Evolutionary conservation across 495 filamentous ascomycete species (phyloP).

Genomic region (Penicillium argentinense): DNA sequence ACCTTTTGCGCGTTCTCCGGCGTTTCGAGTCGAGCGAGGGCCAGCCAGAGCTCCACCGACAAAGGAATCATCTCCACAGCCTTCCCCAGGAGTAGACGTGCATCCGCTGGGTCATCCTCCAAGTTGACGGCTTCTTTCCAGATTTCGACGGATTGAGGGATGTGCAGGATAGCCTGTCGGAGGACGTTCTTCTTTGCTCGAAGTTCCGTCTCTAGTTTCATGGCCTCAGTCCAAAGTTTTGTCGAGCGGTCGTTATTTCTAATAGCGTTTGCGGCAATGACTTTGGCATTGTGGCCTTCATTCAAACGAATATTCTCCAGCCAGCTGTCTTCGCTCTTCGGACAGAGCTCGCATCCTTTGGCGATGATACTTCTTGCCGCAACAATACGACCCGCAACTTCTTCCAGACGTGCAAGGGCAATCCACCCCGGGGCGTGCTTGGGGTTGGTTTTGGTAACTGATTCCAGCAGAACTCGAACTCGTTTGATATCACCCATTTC

Average conservation of each 20-base stretch:
- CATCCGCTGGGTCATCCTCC: slow-evolving; percentile 85
- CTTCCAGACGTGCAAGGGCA: slow-evolving; percentile 88
- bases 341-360: slow-evolving; percentile 83
- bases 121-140: slow-evolving; percentile 99
- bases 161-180: slow-evolving; percentile 81
- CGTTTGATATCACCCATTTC: slow-evolving; percentile 94
- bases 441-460: slow-evolving; percentile 92
- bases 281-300: slow-evolving; percentile 86
- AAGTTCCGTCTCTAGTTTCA: slow-evolving; percentile 81
- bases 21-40: slow-evolving; percentile 82
- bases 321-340: slow-evolving; percentile 94
- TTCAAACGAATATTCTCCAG: slow-evolving; percentile 91
- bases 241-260: slow-evolving; percentile 87
- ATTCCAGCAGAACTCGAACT: slow-evolving; percentile 88
- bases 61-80: slow-evolving; percentile 91
- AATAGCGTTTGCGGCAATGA: slow-evolving; percentile 94
- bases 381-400: slow-evolving; percentile 85
- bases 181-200: slow-evolving; percentile 87
- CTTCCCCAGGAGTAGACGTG: slow-evolving; percentile 81
- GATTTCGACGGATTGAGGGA: slow-evolving; percentile 85
- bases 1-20: slow-evolving; percentile 91
- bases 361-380: slow-evolving; percentile 82
- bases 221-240: slow-evolving; percentile 88
- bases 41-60: slow-evolving; percentile 93
- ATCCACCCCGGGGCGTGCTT: slow-evolving; percentile 97